Base-by-base conservation (phyloP, 495 filamentous ascomycete species). In the Trichoderma virens region DNA sequence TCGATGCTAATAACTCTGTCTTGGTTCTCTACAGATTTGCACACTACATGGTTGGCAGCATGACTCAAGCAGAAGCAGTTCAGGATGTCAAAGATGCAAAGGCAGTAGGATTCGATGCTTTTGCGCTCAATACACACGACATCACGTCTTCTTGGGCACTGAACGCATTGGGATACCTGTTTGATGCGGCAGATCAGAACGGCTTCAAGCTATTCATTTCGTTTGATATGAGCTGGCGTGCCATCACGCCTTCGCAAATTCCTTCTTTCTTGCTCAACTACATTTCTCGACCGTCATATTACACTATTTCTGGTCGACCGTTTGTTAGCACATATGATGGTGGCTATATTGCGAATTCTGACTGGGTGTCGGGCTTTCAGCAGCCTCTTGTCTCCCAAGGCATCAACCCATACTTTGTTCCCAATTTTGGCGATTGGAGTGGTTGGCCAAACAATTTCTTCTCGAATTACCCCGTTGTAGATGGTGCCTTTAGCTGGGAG, bases 401-500 rank as follows among this genome's bases (percentile, higher is more conserved):
- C 27, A 18, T 56, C 23, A 56, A 56, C 27, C 51, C 51, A 5
- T 68, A 69, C 27, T 64, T 64, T 54, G 27, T 64, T 54, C 62
- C 62, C 16, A 39, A 56, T 65, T 68, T 68, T 34, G 39, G 63
- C 23, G 65, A 62, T 5, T 56, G 51, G 51, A 56, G 51, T 18
- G 51, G 51, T 25, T 56, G 51, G 51, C 51, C 51, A 8, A 56
- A 30, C 25, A 56, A 56, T 25, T 56, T 56, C 9, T 56, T 56
- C 6, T 56, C 51, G 7, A 56, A 7, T 30, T 56, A 56, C 30
- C 18, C 51, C 1, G 61, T 74, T 41, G 67, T 73, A 0, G 71
- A 75, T 65, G 74, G 73, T 25, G 35, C 67, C 30, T 76, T 75
- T 43, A 74, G 72, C 39, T 76, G 74, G 73, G 74, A 76, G 60